Base-by-base conservation (phyloP, 345 rosid genomes). In the Brassica cretica region DNA sequence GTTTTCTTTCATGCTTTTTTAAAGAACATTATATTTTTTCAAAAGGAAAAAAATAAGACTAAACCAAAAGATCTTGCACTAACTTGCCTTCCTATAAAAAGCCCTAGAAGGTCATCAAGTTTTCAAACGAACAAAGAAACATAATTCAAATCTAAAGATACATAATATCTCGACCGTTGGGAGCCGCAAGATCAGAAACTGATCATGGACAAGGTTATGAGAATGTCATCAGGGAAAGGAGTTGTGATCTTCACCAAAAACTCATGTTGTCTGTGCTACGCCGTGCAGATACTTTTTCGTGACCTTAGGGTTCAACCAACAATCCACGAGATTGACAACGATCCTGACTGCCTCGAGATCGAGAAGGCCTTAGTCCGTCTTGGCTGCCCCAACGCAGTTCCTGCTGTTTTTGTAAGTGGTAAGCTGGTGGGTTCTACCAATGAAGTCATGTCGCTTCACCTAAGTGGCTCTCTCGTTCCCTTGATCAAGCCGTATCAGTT, bases 81-180 rank as follows among this genome's bases (percentile, higher is more conserved):
- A 51, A 49, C 62, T 29, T 74, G 60, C 53, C 66, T 69, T 30
- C 67, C 82, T 79, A 79, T 79, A 79, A 79, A 79, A 74, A 79
- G 71, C 30, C 61, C 55, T 69, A 79, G 71, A 32, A 79, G 7
- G 64, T 21, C 65, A 78, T 79, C 60, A 16, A 53, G 24, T 53
- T 53, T 53, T 53, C 24, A 53, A 53, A 16, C 60, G 4, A 53
- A 16, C 60, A 53, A 51, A 53, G 24, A 53, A 16, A 53, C 60
- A 53, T 16, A 53, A 16, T 2, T 53, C 24, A 53, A 7, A 53
- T 9, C 60, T 2, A 53, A 16, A 53, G 10, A 53, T 53, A 53
- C 60, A 16, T 53, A 16, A 16, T 16, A 51, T 53, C 24, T 53
- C 10, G 10, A 53, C 24, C 60, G 60, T 53, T 53, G 8, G 60